Evolutionary conservation across 768 basidiomycete genomes (phyloP), one percentile per base, ranked within the genome.

Genomic region (Macrolepiota dolichaula): DNA sequence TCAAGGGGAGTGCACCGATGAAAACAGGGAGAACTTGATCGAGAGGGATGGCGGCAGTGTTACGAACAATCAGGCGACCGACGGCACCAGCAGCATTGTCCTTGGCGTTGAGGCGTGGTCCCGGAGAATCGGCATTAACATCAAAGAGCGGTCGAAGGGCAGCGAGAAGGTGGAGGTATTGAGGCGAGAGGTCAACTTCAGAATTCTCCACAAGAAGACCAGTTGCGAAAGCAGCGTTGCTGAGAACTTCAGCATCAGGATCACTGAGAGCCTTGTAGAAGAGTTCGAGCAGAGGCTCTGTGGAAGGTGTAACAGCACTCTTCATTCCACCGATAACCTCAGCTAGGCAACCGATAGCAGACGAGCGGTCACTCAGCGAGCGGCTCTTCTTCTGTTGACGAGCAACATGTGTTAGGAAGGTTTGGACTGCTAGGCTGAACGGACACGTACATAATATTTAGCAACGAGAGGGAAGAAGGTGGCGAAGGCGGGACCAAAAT

Each of bases 41-140:
- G 40, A 98, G 86, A 25, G 96, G 96, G 17, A 98, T 75, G 13
- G 88, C 93, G 12, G 77, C 71, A 3, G 82, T 75, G 73, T 94
- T 95, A 70, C 89, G 89, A 67, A 86, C 71, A 69, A 98, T 89
- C 71, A 98, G 81, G 15, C 97, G 88, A 4, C 87, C 86, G 55
- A 98, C 91, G 25, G 95, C 92, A 47, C 97, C 97, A 7, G 89
- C 85, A n/a, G 97, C 97, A 72, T 99, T 99, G 75, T 99, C 97
- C 64, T 89, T 89, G 19, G 95, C 95, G 71, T 95, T 96, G 63
- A 93, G 74, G 47, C 79, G 79, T 6, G 91, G 76, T 5, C 84
- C 69, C n/a, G 87, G 78, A 5, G 91, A 79, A 61, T 88, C 84
- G 0, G 85, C 74, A 7, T 84, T 67, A 37, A 90, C 80, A 47